Evolutionary conservation across 1,139 yeast genomes (phyloP).

Genomic region (Geotrichum histeridarum): DNA sequence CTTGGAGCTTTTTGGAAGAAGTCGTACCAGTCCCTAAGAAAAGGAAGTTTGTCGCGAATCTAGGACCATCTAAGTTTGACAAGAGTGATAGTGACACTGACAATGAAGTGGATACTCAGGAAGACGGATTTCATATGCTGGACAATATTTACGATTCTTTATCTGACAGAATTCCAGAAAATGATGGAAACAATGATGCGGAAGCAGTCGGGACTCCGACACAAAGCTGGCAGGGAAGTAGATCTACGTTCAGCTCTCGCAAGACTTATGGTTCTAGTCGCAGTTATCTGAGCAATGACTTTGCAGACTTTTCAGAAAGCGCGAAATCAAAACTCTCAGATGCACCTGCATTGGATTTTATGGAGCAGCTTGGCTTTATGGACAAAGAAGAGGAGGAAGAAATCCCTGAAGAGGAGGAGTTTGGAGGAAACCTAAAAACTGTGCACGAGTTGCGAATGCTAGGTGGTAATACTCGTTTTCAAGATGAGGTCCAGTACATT

Average conservation of each 20-base stretch:
- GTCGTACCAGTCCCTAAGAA: constrained; percentile 10
- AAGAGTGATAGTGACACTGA: constrained; percentile 15
- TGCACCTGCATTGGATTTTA: constrained; percentile 6
- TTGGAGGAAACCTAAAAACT: constrained; percentile 23
- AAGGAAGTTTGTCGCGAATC: constrained; percentile 10
- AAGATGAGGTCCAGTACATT: constrained; percentile 38
- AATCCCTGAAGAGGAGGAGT: constrained; percentile 13
- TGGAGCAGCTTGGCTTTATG: constrained; percentile 13
- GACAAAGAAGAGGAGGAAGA: constrained; percentile 17
- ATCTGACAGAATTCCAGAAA: background rate
- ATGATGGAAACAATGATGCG: background rate
- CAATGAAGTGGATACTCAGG: constrained; percentile 4
- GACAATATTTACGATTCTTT: background rate
- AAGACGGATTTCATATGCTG: background rate
- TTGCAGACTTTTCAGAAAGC: background rate
- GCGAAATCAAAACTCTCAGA: background rate
- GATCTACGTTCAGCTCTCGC: constrained; percentile 12
- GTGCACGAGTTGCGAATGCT: constrained; percentile 39
- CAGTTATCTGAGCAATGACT: constrained; percentile 13
- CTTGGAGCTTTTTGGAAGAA: constrained; percentile 17
- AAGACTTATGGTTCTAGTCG: constrained; percentile 16
- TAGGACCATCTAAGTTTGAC: constrained; percentile 6
- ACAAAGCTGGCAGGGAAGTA: background rate
- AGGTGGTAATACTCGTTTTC: constrained; percentile 37
- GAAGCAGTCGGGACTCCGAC: background rate